phyloP scores from a whole-genome alignment of 495 filamentous ascomycete genomes.

The Podospora sp. region DNA sequence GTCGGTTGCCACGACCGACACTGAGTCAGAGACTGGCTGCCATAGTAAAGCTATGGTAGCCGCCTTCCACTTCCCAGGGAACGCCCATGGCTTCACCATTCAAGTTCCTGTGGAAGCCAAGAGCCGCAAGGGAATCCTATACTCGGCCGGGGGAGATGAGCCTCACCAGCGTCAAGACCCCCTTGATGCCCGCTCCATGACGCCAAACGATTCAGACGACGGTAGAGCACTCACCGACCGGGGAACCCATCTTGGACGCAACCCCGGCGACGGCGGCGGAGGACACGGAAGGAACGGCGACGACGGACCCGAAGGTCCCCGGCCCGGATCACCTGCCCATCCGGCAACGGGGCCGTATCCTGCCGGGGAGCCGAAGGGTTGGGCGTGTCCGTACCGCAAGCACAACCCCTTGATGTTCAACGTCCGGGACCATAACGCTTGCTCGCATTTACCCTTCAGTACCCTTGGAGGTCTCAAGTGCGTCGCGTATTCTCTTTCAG shows the following conservation, averaged over 20 bases:
- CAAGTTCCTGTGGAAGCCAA: conserved; percentile 2
- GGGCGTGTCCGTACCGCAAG: conserved; percentile 13
- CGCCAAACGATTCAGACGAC: not conserved
- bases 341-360: not conserved
- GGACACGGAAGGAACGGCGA: not conserved
- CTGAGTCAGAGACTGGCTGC: not conserved
- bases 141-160: not conserved
- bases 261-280: not conserved
- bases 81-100: not conserved
- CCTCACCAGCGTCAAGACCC: not conserved
- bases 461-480: conserved; percentile 2
- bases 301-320: conserved; percentile 11
- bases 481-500: not conserved
- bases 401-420: conserved; percentile 8
- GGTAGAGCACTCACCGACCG: not conserved
- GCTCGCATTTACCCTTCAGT: not conserved
- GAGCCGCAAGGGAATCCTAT: not conserved
- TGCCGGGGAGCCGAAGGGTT: not conserved
- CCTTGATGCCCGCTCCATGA: not conserved
- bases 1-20: not conserved
- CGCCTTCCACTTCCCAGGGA: not conserved
- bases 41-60: not conserved
- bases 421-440: conserved; percentile 3
- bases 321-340: not conserved
- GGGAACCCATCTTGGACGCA: not conserved